phyloP scores from a whole-genome alignment of 2,329 filamentous ascomycete genomes.

The Aspergillus calidoustus region DNA sequence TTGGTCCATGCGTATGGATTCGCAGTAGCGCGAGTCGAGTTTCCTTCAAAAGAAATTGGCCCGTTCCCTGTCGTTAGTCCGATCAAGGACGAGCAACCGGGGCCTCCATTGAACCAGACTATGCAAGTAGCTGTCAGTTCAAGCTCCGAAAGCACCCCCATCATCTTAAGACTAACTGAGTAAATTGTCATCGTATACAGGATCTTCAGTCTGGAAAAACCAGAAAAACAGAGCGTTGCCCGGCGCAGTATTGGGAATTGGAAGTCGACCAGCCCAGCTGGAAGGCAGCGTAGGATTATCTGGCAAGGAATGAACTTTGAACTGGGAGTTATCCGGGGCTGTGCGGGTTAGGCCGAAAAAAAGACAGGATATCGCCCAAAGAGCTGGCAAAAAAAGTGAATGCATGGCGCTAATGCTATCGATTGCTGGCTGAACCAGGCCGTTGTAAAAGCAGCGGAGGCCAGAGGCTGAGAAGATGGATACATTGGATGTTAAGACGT shows the following conservation, averaged over 20 bases:
- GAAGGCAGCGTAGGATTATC: slow-evolving; percentile 32
- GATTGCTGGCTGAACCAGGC: background rate
- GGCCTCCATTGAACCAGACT: slow-evolving; percentile 45
- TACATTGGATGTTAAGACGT: background rate
- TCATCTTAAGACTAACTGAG: slow-evolving; percentile 34
- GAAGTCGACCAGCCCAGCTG: slow-evolving; percentile 42
- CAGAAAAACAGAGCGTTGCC: slow-evolving; percentile 45
- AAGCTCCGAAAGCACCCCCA: background rate
- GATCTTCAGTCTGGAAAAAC: slow-evolving; percentile 40
- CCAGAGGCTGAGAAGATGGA: slow-evolving; percentile 5
- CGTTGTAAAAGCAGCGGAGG: slow-evolving; percentile 12
- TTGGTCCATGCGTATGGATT: slow-evolving; percentile 38
- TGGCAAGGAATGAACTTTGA: slow-evolving; percentile 37
- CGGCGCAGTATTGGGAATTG: slow-evolving; percentile 31
- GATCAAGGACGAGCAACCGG: slow-evolving; percentile 41
- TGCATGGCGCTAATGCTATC: slow-evolving; percentile 22
- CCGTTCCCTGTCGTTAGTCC: slow-evolving; percentile 30
- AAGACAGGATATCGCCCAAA: slow-evolving; percentile 24
- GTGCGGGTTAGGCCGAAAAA: slow-evolving; percentile 8
- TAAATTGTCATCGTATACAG: slow-evolving; percentile 36
- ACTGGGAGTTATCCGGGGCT: slow-evolving; percentile 24
- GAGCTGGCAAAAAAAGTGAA: slow-evolving; percentile 27
- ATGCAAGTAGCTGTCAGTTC: slow-evolving; percentile 31
- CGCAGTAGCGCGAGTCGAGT: slow-evolving; percentile 27
- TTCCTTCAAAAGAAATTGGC: slow-evolving; percentile 19